Conservation (phyloP, 2,329 filamentous ascomycete species). For the Magnaporthiopsis rhizophila region DNA sequence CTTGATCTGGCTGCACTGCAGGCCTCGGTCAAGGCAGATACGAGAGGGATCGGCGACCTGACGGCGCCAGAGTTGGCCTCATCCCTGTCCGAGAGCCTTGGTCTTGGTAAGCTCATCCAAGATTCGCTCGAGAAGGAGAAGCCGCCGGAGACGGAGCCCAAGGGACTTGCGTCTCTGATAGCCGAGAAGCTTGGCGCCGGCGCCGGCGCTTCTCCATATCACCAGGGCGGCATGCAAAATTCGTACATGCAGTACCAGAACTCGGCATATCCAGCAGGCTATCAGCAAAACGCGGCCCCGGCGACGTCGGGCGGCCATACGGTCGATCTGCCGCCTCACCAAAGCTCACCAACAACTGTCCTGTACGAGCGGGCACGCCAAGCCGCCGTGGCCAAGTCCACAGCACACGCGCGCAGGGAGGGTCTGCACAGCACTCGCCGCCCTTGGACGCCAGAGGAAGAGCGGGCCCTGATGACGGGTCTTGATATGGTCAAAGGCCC, state of each 20-base stretch:
- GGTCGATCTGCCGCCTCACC: slow-evolving; percentile 41
- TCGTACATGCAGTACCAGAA: slow-evolving; percentile 9
- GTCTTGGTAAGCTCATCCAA: slow-evolving; percentile 14
- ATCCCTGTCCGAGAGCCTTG: slow-evolving; percentile 10
- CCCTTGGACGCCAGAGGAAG: slow-evolving; percentile 83
- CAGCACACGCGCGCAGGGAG: slow-evolving; percentile 46
- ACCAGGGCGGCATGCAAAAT: slow-evolving; percentile 4
- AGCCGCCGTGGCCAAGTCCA: slow-evolving; percentile 48
- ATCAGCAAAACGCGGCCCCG: slow-evolving; percentile 13
- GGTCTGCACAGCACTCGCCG: slow-evolving; percentile 57
- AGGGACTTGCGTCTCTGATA: slow-evolving; percentile 19
- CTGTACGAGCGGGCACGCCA: slow-evolving; percentile 53
- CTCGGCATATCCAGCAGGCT: slow-evolving; percentile 7
- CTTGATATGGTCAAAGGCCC: slow-evolving; percentile 84
- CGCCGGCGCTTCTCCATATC: slow-evolving; percentile 3
- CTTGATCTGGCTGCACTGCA: slow-evolving; percentile 8
- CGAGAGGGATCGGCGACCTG: neutral
- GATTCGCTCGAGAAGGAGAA: slow-evolving; percentile 14
- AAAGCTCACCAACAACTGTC: slow-evolving; percentile 44
- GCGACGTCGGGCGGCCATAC: neutral
- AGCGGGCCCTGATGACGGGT: slow-evolving; percentile 82
- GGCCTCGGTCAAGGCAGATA: slow-evolving; percentile 11
- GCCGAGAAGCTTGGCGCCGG: slow-evolving; percentile 14
- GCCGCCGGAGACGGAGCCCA: slow-evolving; percentile 12
- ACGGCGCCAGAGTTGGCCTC: neutral